Evolutionary conservation across 495 filamentous ascomycete genomes (phyloP), one percentile per base, ranked within the genome.

Genomic region (Aspergillus asperescens): DNA sequence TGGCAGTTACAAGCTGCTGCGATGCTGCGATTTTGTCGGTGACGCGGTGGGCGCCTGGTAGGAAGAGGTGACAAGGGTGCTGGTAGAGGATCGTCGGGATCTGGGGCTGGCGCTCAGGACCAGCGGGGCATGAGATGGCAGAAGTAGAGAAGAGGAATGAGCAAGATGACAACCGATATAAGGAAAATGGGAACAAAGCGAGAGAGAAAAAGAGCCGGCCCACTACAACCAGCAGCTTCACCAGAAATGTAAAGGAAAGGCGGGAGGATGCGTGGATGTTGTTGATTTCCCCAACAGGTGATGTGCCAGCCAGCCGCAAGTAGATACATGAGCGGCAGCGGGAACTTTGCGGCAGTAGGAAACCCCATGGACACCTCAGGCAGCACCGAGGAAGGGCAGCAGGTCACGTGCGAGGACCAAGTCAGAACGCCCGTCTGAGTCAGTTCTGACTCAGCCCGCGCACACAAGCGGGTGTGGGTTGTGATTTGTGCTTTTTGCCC

Each of bases 101-200:
- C 54, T 52, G 55, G 61, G 56, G 66, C 68, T 70, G 69, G 71
- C 70, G 68, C 71, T 74, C 71, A 69, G 57, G 63, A 64, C 61
- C 63, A 67, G 69, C 65, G 69, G 66, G 69, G 68, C 64, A 65
- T 62, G 16, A 54, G 55, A 28, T 31, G 13, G 32, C 45, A 57
- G 48, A 44, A 47, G 34, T n/a, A 34, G 29, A 29, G 42, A 35
- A 41, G 45, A 38, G 25, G 44, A 40, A 31, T 41, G 38, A 44
- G 39, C 18, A 35, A 38, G 42, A 49, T n/a, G 52, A 37, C 10
- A 28, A 37, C 19, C 35, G 49, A 40, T 18, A 42, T 46, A 48
- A 48, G 15, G 48, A 15, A 16, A 15, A 47, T 34, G 18, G 32
- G 22, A 50, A 44, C 1, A 22, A 57, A 62, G 35, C 54, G 28